Evolutionary conservation across 2,329 filamentous ascomycete species (phyloP).

Genomic region (Colletotrichum sp.): DNA sequence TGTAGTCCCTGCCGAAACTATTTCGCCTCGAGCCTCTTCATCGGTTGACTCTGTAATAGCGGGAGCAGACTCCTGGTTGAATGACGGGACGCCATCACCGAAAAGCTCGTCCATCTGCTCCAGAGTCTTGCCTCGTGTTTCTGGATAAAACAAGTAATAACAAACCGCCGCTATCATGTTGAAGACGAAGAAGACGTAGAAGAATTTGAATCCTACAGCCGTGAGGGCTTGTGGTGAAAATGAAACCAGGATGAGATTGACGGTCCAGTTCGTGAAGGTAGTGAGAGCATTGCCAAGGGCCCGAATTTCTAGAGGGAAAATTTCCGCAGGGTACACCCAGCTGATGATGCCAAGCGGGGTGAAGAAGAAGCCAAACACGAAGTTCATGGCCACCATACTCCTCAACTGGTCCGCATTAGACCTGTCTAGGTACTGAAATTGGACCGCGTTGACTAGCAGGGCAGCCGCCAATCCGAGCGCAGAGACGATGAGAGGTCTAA

Average conservation of each 20-base stretch:
- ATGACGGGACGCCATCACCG: conserved; percentile 21
- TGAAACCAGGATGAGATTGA: conserved; percentile 50
- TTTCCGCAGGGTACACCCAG: conserved; percentile 42
- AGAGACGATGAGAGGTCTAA: conserved; percentile 50
- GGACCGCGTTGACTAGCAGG: conserved; percentile 31
- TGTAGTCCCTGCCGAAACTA: not conserved
- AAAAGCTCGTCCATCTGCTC: conserved; percentile 42
- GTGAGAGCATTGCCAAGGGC: conserved; percentile 31
- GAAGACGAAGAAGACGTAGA: conserved; percentile 30
- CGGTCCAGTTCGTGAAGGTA: conserved; percentile 33
- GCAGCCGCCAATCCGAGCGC: conserved; percentile 30
- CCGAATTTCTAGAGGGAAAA: conserved; percentile 39
- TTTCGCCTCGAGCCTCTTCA: not conserved
- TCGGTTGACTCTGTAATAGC: not conserved
- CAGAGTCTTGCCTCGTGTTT: conserved; percentile 33
- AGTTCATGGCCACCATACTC: conserved; percentile 34
- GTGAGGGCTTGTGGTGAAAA: conserved; percentile 49
- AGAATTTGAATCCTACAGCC: conserved; percentile 49
- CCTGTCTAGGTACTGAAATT: conserved; percentile 27
- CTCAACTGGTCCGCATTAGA: conserved; percentile 29
- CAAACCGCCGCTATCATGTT: conserved; percentile 26
- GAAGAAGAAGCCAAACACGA: conserved; percentile 35
- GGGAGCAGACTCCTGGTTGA: not conserved
- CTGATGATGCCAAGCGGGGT: conserved; percentile 46
- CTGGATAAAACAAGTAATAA: conserved; percentile 32